phyloP scores from a whole-genome alignment of 345 rosid species.

The Microcos paniculata region DNA sequence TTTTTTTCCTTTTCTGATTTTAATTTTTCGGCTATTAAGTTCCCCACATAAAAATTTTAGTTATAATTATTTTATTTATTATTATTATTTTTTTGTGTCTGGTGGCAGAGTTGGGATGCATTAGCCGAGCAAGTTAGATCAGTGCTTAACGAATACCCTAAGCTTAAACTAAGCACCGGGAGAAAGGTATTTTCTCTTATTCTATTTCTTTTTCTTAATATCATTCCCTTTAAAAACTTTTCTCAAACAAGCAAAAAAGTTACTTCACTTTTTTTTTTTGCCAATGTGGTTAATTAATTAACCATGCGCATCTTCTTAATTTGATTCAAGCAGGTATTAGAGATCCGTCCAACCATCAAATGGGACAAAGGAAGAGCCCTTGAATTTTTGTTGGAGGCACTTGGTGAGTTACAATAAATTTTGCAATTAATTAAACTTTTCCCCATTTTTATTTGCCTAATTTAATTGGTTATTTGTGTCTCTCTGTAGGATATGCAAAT shows the following conservation, averaged over 20 bases:
- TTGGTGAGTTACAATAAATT: constrained; percentile 43
- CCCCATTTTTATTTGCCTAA: too few relatives aligned
- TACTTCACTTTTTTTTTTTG: not conserved
- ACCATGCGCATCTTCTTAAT: not conserved
- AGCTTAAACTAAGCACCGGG: constrained; percentile 69
- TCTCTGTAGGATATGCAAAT: constrained; percentile 55
- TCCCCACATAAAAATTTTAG: not conserved
- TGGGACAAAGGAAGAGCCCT: constrained; percentile 99
- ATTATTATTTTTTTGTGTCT: not conserved
- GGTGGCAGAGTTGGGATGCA: constrained; percentile 62
- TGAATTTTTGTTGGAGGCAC: constrained; percentile 71
- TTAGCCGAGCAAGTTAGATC: constrained; percentile 61
- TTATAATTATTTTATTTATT: not conserved
- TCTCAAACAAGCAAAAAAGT: not conserved
- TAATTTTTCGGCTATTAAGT: not conserved
- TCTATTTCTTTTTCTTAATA: not conserved
- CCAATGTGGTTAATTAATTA: not conserved
- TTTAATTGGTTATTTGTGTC: not conserved
- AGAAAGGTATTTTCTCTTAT: constrained; percentile 57
- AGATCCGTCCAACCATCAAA: constrained; percentile 88
- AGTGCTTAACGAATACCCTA: constrained; percentile 65
- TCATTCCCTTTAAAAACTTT: not conserved
- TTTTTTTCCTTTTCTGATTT: not conserved
- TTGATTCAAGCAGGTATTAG: constrained; percentile 33
- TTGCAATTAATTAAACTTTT: too few relatives aligned